Base-by-base conservation (phyloP, 1,139 yeast species). In the Pichia sp. region DNA sequence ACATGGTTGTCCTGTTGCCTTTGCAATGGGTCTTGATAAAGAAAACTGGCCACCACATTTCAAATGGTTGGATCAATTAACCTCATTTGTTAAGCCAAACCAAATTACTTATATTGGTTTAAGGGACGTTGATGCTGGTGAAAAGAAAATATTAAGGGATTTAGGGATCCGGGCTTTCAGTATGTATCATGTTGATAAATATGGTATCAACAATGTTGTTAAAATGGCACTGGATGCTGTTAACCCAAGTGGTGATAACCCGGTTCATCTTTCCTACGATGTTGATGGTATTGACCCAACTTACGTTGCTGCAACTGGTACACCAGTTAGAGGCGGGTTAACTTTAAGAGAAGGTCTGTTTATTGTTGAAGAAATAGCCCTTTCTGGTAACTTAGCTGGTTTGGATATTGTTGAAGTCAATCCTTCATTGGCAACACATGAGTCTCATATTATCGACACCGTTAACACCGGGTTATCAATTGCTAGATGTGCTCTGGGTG, bases 241-340 rank as follows among this genome's bases (percentile, higher is more conserved):
- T 56, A 85, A 86, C 67, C 95, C 96, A 20, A 77, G 79, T 51
- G 79, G 89, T 8, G 73, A 73, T 46, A 67, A 71, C 41, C 97
- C 98, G 39, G 76, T 92, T 56, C 97, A 92, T 70, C 70, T 94
- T 59, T 84, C 95, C 36, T 92, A 90, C 65, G 98, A 92, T 64
- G 97, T 92, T 44, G 98, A 92, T 67, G 97, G 97, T 41, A 82
- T 92, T 55, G 98, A 92, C 68, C 98, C 98, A 44, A 75, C 81
- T 54, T 88, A 74, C 63, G 97, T 94, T 16, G 97, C 97, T 29
- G 96, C 97, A 38, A 92, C 98, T 2, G 98, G 98, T 49, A 92
- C 98, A 1, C 90, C 97, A 49, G 98, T 92, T 20, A 83, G 96
- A 65, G 97, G 97, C 54, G 98, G 98, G 4, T 74, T 92, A 55